These are phyloP conservation scores for Cornus kousa DNA, from an alignment of 148 eudicot genomes.

Conservation along the genomic window DNA sequence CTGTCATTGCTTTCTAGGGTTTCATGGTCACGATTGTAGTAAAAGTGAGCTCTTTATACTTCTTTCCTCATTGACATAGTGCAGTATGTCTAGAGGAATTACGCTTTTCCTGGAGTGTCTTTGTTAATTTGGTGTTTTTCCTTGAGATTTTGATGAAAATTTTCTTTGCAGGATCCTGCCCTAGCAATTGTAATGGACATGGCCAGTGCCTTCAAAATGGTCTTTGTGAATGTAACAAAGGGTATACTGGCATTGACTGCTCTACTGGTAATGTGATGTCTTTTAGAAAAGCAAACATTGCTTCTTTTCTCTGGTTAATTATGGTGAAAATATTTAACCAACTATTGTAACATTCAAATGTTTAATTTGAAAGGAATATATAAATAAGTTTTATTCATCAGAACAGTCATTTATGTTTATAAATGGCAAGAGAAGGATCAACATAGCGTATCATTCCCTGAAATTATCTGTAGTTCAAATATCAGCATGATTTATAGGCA, in stretches of 20 bases:
- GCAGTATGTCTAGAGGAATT: neutral
- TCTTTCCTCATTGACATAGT: neutral
- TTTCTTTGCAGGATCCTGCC: slow-evolving; percentile 66
- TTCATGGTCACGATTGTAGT: slow-evolving; percentile 80
- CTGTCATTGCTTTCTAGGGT: slow-evolving; percentile 85
- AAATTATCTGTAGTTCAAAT: too few relatives aligned
- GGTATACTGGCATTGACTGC: slow-evolving; percentile 89
- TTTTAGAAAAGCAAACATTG: neutral
- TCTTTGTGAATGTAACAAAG: slow-evolving; percentile 68
- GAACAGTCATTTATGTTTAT: too few relatives aligned
- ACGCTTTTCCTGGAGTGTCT: neutral
- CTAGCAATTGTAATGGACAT: slow-evolving; percentile 67
- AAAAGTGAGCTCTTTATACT: slow-evolving; percentile 52
- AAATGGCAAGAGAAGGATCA: too few relatives aligned
- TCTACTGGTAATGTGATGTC: slow-evolving; percentile 64
- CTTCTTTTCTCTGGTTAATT: neutral
- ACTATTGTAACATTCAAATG: neutral
- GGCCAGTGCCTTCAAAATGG: slow-evolving; percentile 81
- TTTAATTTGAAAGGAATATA: neutral
- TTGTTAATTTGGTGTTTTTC: neutral
- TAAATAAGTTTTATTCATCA: too few relatives aligned
- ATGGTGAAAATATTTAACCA: neutral
- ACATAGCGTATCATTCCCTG: too few relatives aligned
- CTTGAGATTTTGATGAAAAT: slow-evolving; percentile 7
- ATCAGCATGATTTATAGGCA: too few relatives aligned